phyloP scores from a whole-genome alignment of 805 yeast genomes.

The Cyberlindnera lachancei region DNA sequence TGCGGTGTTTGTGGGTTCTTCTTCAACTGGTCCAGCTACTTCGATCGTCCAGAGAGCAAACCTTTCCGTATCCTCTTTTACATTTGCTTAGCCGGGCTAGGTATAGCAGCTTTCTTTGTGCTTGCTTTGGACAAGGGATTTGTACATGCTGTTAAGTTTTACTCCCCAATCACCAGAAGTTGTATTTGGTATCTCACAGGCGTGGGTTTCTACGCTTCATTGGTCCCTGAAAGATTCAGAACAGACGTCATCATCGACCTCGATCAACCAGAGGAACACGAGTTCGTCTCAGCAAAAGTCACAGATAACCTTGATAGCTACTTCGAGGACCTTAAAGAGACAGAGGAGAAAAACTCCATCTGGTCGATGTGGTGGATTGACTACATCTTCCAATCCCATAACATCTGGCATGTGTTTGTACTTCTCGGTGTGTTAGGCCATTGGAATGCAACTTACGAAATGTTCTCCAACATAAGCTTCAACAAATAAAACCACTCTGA shows the following conservation, averaged over 20 bases:
- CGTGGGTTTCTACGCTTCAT: conserved; percentile 77
- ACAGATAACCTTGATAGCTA: conserved; percentile 27
- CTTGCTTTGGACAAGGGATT: conserved; percentile 51
- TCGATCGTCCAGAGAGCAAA: conserved; percentile 82
- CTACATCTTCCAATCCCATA: conserved; percentile 70
- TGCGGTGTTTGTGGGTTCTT: conserved; percentile 68
- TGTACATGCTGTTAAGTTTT: conserved; percentile 41
- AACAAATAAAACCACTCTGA: conserved; percentile 9
- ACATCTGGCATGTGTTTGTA: conserved; percentile 91
- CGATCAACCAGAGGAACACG: conserved; percentile 28
- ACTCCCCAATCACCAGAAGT: conserved; percentile 65
- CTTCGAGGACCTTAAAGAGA: conserved; percentile 34
- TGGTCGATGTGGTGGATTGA: conserved; percentile 80
- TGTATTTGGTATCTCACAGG: conserved; percentile 73
- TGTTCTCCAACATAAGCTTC: conserved; percentile 41
- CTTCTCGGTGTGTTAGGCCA: conserved; percentile 87
- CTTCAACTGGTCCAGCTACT: conserved; percentile 88
- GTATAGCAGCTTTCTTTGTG: conserved; percentile 56
- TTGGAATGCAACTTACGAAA: conserved; percentile 67
- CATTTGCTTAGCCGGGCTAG: conserved; percentile 68
- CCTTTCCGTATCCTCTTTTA: conserved; percentile 75
- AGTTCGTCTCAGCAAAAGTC: conserved; percentile 25
- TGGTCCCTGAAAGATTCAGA: conserved; percentile 87
- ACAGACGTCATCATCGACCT: conserved; percentile 55
- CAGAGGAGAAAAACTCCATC: conserved; percentile 29